phyloP scores from a whole-genome alignment of 495 filamentous ascomycete genomes.

The Hypoxylon lienhwacheense region DNA sequence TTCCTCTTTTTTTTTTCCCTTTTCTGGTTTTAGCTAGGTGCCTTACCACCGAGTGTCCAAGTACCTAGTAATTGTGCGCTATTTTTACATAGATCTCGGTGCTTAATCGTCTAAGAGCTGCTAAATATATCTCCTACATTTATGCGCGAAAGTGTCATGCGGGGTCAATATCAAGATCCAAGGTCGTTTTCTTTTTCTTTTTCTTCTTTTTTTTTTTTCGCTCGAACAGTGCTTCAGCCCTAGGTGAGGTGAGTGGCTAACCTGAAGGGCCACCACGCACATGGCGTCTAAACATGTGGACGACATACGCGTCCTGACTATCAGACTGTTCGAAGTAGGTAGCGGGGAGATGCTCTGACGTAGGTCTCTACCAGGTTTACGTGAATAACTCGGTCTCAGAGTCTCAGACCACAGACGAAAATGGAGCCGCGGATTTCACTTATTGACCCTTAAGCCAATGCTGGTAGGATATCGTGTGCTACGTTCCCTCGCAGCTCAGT shows the following conservation, averaged over 20 bases:
- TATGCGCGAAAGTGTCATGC: too few species aligned
- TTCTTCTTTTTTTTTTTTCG: too few species aligned
- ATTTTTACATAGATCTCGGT: background rate
- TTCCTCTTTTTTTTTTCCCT: background rate
- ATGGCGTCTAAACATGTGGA: background rate
- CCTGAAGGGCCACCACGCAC: conserved; percentile 1
- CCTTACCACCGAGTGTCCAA: too few species aligned
- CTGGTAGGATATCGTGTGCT: conserved; percentile 17
- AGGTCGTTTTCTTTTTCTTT: too few species aligned
- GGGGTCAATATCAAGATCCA: too few species aligned
- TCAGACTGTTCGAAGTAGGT: too few species aligned
- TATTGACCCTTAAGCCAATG: conserved; percentile 8
- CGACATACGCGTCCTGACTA: background rate
- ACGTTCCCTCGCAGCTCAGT: conserved; percentile 30
- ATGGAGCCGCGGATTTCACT: conserved; percentile 11
- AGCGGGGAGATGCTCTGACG: too few species aligned
- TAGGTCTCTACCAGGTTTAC: background rate
- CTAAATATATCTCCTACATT: conserved; percentile 31
- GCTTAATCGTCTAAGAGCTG: conserved; percentile 1
- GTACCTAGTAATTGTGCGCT: too few species aligned
- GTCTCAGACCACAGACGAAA: conserved; percentile 23
- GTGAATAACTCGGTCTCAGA: conserved; percentile 12
- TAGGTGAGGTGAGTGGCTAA: background rate
- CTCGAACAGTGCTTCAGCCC: conserved; percentile 10
- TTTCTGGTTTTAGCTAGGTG: too few species aligned